Base-by-base conservation (phyloP, 2,329 filamentous ascomycete genomes). In the Phaeosphaeria sp. region DNA sequence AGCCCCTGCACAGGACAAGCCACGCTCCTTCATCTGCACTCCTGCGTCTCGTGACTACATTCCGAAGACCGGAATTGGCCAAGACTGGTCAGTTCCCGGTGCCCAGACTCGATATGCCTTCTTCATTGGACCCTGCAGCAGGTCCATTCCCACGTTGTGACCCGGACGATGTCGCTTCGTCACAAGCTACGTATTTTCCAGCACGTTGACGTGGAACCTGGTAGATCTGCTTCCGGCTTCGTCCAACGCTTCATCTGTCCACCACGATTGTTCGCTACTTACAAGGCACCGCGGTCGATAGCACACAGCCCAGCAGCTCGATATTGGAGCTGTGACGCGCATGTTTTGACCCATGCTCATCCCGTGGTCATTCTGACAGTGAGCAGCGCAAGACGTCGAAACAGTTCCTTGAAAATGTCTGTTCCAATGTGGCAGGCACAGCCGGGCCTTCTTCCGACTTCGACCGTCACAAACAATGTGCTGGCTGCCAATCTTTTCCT, bases 71-170 rank as follows among this genome's bases (percentile, higher is more conserved):
- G 59, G 62, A 63, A 58, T 45, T 49, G 57, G 55, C 54, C 49
- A 49, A 53, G 56, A 46, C 55, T 51, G 55, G 30, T 25, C 36
- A 39, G 13, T 39, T 15, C 30, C 30, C 13, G 6, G 30, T 36
- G 30, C 30, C 30, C 6, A 39, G 36, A 39, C 13, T 39, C 3
- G 15, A 39, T 6, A 39, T 39, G 36, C 36, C 36, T 17, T 22
- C 42, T 27, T 63, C 60, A 66, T 65, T 69, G 65, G 69, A 71
- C 69, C 69, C 67, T 72, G 69, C 65, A 71, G 66, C 59, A 54
- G 65, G 64, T 59, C 45, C 8, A 3, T 21, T 18, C 63, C 62
- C 65, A 61, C 61, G 59, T 50, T 42, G 18, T 61, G 55, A 49
- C 56, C 49, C 42, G 30, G 59, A 46, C 45, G 51, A 61, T 60